These are phyloP conservation scores for Aureobasidium sp. DNA, from an alignment of 2,329 filamentous ascomycete genomes.

Conservation along the genomic window DNA sequence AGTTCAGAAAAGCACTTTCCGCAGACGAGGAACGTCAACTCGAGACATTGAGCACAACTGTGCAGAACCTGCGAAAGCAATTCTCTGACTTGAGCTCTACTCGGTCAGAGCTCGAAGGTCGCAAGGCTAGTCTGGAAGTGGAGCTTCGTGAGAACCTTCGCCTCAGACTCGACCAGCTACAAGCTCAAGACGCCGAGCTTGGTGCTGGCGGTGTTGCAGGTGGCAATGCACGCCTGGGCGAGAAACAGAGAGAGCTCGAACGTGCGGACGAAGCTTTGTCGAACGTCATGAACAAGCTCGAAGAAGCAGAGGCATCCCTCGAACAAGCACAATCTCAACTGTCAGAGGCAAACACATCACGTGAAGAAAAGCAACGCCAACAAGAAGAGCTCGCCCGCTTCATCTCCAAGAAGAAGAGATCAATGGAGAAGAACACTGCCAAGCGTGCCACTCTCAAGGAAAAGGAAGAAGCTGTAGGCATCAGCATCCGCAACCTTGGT, in stretches of 20 bases:
- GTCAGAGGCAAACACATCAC: slow-evolving; percentile 50
- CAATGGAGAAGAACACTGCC: slow-evolving; percentile 84
- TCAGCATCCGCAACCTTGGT: slow-evolving; percentile 86
- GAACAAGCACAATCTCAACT: slow-evolving; percentile 51
- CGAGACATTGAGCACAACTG: slow-evolving; percentile 57
- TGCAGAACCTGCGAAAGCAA: slow-evolving; percentile 67
- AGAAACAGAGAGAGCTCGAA: slow-evolving; percentile 72
- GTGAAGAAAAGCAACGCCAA: slow-evolving; percentile 57
- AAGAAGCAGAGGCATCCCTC: slow-evolving; percentile 66
- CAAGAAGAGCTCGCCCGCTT: slow-evolving; percentile 67
- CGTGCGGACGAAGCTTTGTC: slow-evolving; percentile 63
- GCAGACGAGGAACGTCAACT: slow-evolving; percentile 75
- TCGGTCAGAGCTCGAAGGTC: slow-evolving; percentile 68
- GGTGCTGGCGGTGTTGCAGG: slow-evolving; percentile 37
- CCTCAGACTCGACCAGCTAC: slow-evolving; percentile 79
- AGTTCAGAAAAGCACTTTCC: slow-evolving; percentile 87
- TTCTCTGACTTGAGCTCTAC: slow-evolving; percentile 66
- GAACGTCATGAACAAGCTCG: slow-evolving; percentile 58
- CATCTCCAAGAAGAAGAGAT: slow-evolving; percentile 80
- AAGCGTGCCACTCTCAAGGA: slow-evolving; percentile 73
- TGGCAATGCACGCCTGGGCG: slow-evolving; percentile 57
- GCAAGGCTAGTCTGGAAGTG: slow-evolving; percentile 76
- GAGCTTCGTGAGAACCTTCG: slow-evolving; percentile 84
- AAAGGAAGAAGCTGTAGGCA: slow-evolving; percentile 70
- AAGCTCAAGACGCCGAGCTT: slow-evolving; percentile 63